Evolutionary conservation across 805 yeast species (phyloP).

Genomic region (Yarrowia sp.): DNA sequence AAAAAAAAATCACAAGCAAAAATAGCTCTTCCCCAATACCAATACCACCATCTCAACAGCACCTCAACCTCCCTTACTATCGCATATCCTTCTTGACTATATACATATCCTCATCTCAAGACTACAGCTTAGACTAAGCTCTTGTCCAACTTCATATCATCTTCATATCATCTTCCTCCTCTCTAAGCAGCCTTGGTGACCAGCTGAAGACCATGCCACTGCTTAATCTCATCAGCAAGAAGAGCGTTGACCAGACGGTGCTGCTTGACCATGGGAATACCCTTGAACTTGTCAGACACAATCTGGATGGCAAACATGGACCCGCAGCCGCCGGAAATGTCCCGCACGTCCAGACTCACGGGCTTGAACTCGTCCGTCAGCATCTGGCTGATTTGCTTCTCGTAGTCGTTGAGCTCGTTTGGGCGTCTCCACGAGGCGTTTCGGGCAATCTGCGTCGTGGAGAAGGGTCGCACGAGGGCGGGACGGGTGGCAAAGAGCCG

Average conservation of each 20-base stretch:
- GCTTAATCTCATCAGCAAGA: slow-evolving; percentile 75
- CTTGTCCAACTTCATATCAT: neutral
- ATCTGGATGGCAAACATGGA: slow-evolving; percentile 91
- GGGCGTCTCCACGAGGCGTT: slow-evolving; percentile 24
- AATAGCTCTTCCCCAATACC: no score
- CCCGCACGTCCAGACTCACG: slow-evolving; percentile 59
- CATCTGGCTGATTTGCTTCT: slow-evolving; percentile 56
- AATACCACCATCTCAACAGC: neutral
- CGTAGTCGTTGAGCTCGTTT: slow-evolving; percentile 54
- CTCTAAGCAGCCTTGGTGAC: slow-evolving; percentile 54
- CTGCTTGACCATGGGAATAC: slow-evolving; percentile 81
- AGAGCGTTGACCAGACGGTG: slow-evolving; percentile 83
- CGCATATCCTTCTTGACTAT: slow-evolving; percentile 8
- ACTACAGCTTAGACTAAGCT: neutral
- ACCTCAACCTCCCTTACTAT: no score
- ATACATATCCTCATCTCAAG: slow-evolving; percentile 8
- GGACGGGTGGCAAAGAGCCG: neutral
- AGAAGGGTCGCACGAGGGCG: neutral
- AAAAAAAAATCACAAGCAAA: no score
- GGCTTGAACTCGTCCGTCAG: slow-evolving; percentile 60
- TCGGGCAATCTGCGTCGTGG: slow-evolving; percentile 8
- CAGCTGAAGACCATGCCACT: slow-evolving; percentile 95
- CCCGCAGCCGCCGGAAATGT: slow-evolving; percentile 95
- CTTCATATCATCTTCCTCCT: neutral
- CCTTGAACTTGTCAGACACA: slow-evolving; percentile 70